These are phyloP conservation scores for Wickerhamiella nectarea DNA, from an alignment of 805 yeast species.

Conservation along the genomic window DNA sequence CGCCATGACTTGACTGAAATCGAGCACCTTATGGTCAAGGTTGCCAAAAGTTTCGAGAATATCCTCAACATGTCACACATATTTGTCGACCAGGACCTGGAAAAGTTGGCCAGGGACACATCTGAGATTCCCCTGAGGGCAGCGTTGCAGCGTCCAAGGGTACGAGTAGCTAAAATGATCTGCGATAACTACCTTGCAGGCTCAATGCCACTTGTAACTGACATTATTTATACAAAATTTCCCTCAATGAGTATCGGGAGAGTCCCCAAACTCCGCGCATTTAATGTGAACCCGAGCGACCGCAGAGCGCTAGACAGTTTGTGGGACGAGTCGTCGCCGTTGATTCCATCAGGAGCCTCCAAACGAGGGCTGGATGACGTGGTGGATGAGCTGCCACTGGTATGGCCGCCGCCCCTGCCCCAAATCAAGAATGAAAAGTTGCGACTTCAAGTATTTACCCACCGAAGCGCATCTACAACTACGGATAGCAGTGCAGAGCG, in stretches of 20 bases:
- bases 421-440: constrained; percentile 44
- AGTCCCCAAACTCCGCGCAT: constrained; percentile 11
- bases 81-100: constrained; percentile 29
- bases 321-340: not conserved
- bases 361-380: not conserved
- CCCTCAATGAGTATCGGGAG: constrained; percentile 4
- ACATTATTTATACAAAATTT: constrained; percentile 34
- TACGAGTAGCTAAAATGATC: constrained; percentile 47
- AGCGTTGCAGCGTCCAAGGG: constrained; percentile 39
- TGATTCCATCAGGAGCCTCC: not conserved
- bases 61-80: constrained; percentile 48
- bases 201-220: constrained; percentile 40
- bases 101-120: constrained; percentile 22
- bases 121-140: constrained; percentile 33
- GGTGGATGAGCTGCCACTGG: not conserved
- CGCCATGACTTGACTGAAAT: constrained; percentile 17
- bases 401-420: constrained; percentile 61
- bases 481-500: constrained; percentile 14
- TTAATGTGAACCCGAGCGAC: constrained; percentile 10
- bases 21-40: constrained; percentile 40
- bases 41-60: constrained; percentile 39
- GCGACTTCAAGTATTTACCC: constrained; percentile 62
- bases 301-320: not conserved
- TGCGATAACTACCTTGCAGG: constrained; percentile 40
- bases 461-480: constrained; percentile 30